These are phyloP conservation scores for Pseudogymnoascus sp. DNA, from an alignment of 2,329 filamentous ascomycete species.

Conservation along the genomic window DNA sequence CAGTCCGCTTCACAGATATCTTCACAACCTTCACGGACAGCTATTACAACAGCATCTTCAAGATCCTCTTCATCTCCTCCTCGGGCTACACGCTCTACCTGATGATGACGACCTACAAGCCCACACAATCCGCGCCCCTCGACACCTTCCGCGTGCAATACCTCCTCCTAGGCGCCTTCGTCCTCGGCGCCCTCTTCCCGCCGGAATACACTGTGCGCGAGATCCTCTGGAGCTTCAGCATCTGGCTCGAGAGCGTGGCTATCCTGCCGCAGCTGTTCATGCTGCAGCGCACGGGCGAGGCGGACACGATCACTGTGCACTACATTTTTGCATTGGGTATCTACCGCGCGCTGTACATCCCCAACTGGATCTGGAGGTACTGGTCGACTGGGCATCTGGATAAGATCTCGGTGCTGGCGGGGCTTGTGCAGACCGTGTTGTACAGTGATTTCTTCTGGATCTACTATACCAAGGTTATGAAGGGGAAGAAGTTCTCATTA, in stretches of 20 bases:
- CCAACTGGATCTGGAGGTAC: slow-evolving; percentile 96
- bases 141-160: slow-evolving; percentile 98
- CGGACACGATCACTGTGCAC: slow-evolving; percentile 98
- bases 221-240: slow-evolving; percentile 95
- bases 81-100: slow-evolving; percentile 94
- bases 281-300: slow-evolving; percentile 93
- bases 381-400: slow-evolving; percentile 72
- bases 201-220: slow-evolving; percentile 75
- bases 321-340: slow-evolving; percentile 89
- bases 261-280: slow-evolving; percentile 97
- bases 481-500: slow-evolving; percentile 81
- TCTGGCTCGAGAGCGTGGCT: slow-evolving; percentile 95
- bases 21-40: slow-evolving; percentile 68
- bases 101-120: slow-evolving; percentile 96
- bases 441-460: slow-evolving; percentile 99
- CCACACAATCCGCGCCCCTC: slow-evolving; percentile 91
- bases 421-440: slow-evolving; percentile 83
- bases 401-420: slow-evolving; percentile 79
- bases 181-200: slow-evolving; percentile 74
- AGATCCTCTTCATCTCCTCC: slow-evolving; percentile 84
- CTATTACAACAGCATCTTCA: slow-evolving; percentile 90
- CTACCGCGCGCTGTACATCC: slow-evolving; percentile 92
- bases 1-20: slow-evolving; percentile 51
- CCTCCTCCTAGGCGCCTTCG: slow-evolving; percentile 69
- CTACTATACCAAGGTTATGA: slow-evolving; percentile 93